Base-by-base conservation (phyloP, 2,329 filamentous ascomycete genomes). In the Fusarium coicis region DNA sequence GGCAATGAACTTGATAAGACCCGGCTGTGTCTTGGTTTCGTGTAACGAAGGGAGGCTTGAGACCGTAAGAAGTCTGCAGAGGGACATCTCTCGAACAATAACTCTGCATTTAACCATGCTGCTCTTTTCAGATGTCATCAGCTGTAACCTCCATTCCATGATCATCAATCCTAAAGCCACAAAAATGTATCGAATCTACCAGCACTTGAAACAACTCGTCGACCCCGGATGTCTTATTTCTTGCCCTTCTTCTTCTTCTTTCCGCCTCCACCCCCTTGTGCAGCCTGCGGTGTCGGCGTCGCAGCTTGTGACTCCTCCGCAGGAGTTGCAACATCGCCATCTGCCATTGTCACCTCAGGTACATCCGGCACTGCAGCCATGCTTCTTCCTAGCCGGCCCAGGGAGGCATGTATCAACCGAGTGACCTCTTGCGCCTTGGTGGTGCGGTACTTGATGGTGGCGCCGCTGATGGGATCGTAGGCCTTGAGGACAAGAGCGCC, bases 381-480 rank as follows among this genome's bases (percentile, higher is more conserved):
- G 64, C 87, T 88, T 61, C 91, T 87, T n/a, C 92, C 94, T 74
- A 98, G 83, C 64, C 89, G 88, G 2, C 94, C 95, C 71, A 99
- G 82, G 47, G 92, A 90, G 57, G 90, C 89, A 69, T 79, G 75
- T 64, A 99, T 89, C 77, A 99, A 84, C 34, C 96, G 87, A 30
- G 93, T 92, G 15, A 99, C 95, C 84, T 98, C 96, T 26, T 94
- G 93, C 26, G 93, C 94, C 83, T 97, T 97, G 80, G 92, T 92
- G 40, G 96, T 99, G 80, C 90, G 89, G 86, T 98, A 98, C 84
- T 98, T 97, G 72, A 99, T 88, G 69, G 92, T 92, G 65, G 92
- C 91, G 78, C 96, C 96, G 61, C 91, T 93, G 46, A 85, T 85
- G 2, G 96, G 93, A 81, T 98, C 94, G 84, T 91, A 98, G 9